Evolutionary conservation across 2,329 filamentous ascomycete species (phyloP).

Genomic region (Thermomyces lanuginosus): DNA sequence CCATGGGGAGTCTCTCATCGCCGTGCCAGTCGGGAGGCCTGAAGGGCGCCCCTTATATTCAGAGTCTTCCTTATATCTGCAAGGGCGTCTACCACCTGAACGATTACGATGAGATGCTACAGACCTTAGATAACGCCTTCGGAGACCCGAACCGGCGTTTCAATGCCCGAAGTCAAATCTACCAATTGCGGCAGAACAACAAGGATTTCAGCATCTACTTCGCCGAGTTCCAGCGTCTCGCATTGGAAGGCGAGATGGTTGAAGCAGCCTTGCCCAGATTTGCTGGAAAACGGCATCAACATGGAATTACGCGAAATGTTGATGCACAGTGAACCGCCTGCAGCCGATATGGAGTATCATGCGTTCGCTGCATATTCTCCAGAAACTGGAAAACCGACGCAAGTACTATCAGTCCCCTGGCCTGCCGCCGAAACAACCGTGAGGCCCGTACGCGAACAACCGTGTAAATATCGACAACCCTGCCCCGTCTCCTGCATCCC

Average conservation of each 20-base stretch:
- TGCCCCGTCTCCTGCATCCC: too few species aligned
- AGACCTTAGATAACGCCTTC: not conserved
- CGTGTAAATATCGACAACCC: too few species aligned
- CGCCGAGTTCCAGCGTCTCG: conserved; percentile 1
- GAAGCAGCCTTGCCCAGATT: not conserved
- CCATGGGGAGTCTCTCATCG: too few species aligned
- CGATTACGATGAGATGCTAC: not conserved
- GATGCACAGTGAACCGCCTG: too few species aligned
- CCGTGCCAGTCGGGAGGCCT: too few species aligned
- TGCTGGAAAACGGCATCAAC: not conserved
- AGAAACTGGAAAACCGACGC: too few species aligned
- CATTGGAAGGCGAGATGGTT: not conserved
- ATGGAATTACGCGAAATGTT: conserved; percentile 1
- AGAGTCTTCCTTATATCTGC: not conserved
- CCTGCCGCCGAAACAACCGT: too few species aligned
- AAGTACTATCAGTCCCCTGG: too few species aligned
- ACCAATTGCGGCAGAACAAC: not conserved
- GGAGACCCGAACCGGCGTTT: not conserved
- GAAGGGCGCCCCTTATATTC: not conserved
- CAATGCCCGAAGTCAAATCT: not conserved
- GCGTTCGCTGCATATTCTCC: too few species aligned
- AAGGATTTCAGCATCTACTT: conserved; percentile 1
- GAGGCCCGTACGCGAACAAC: too few species aligned
- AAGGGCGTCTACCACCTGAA: not conserved
- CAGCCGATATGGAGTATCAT: too few species aligned